phyloP scores from a whole-genome alignment of 176 grass and related monocot species.

The Luzula sylvatica region DNA sequence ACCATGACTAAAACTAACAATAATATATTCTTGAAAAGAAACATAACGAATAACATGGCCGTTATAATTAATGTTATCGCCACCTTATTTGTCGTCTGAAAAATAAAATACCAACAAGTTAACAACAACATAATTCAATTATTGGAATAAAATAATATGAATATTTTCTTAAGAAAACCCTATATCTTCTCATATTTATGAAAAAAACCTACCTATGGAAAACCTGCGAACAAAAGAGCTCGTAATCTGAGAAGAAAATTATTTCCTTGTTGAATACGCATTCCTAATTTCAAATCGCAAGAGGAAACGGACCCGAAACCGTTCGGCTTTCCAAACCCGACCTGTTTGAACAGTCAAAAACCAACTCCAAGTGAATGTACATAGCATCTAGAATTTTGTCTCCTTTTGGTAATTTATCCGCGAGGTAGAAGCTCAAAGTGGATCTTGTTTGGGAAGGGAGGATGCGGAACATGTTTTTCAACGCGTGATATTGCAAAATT shows the following conservation, averaged over 20 bases:
- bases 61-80: constrained; percentile 22
- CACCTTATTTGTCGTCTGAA: constrained; percentile 65
- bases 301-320: constrained; percentile 39
- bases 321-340: constrained; percentile 32
- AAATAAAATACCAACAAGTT: not conserved
- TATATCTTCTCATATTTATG: not conserved
- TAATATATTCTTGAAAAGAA: constrained; percentile 40
- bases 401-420: constrained; percentile 87
- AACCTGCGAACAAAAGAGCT: constrained; percentile 65
- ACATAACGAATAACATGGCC: constrained; percentile 27
- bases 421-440: constrained; percentile 70
- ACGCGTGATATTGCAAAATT: constrained; percentile 51
- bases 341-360: no score
- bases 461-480: constrained; percentile 64
- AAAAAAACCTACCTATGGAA: constrained; percentile 52
- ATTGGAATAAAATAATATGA: no score
- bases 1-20: constrained; percentile 43
- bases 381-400: constrained; percentile 80
- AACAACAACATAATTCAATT: no score
- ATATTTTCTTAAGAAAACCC: no score
- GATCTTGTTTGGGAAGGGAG: constrained; percentile 69
- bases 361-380: constrained; percentile 38
- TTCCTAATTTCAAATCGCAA: constrained; percentile 52
- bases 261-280: constrained; percentile 49
- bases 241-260: constrained; percentile 85